A percentile compares a stretch with the other conserved stretches of the same genome.
Evolutionary conservation across 305 asterid species (phyloP).

Genomic region (Stenogyne calaminthoides): DNA sequence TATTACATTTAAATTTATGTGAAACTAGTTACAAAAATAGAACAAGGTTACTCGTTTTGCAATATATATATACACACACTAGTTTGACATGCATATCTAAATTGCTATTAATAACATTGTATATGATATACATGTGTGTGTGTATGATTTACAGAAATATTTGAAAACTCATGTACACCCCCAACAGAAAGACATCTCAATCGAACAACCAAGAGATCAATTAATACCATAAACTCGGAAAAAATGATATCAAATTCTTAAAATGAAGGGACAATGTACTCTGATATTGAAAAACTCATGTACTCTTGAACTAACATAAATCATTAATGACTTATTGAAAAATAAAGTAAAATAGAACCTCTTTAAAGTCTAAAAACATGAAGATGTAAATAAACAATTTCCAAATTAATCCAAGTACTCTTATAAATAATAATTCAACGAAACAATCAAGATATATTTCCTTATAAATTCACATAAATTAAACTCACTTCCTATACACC

Average conservation of each 20-base stretch:
- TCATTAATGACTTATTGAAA: background rate
- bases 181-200: background rate
- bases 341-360: background rate
- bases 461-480: background rate
- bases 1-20: background rate
- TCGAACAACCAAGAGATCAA: background rate
- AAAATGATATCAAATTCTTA: background rate
- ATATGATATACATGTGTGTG: too few relatives aligned
- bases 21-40: background rate
- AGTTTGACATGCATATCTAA: background rate
- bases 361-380: background rate
- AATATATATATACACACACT: background rate
- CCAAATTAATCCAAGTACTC: background rate
- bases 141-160: background rate
- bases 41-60: background rate
- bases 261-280: background rate
- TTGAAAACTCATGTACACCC: background rate
- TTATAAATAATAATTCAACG: background rate
- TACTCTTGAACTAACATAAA: background rate
- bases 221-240: background rate
- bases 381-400: background rate
- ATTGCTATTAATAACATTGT: background rate
- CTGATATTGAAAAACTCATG: background rate
- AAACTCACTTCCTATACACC: slow-evolving; percentile 36
- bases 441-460: background rate